phyloP scores from a whole-genome alignment of 2,329 filamentous ascomycete genomes.

The Uncinocarpus reesii region DNA sequence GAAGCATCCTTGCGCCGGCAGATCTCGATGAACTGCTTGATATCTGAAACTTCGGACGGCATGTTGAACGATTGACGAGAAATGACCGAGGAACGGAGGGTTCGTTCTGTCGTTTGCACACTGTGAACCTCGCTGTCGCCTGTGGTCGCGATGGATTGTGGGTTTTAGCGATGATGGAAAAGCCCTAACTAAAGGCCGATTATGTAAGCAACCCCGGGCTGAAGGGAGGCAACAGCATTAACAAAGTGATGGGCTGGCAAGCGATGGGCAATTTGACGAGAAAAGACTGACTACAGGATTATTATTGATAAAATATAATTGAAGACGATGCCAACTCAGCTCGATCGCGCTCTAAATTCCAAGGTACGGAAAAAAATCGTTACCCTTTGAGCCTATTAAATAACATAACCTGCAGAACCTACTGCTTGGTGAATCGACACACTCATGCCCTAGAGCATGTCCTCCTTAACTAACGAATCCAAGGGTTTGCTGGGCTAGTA shows the following conservation, averaged over 20 bases:
- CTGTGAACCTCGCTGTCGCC: conserved; percentile 18
- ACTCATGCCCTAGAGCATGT: background rate
- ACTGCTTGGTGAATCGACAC: conserved; percentile 50
- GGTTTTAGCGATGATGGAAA: conserved; percentile 19
- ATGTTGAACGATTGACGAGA: conserved; percentile 51
- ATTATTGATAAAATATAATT: too few species aligned
- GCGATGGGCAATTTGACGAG: too few species aligned
- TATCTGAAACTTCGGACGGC: conserved; percentile 96
- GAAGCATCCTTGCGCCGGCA: conserved; percentile 98
- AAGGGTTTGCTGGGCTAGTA: conserved; percentile 70
- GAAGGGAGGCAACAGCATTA: too few species aligned
- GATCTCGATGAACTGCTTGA: conserved; percentile 99
- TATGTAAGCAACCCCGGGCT: background rate
- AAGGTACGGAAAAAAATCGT: conserved; percentile 47
- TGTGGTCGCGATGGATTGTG: conserved; percentile 20
- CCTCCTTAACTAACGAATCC: conserved; percentile 21
- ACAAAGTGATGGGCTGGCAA: too few species aligned
- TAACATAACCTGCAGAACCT: conserved; percentile 46
- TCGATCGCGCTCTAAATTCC: conserved; percentile 60
- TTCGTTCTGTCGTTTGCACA: background rate
- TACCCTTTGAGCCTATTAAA: background rate
- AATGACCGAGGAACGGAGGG: background rate
- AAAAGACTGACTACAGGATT: too few species aligned
- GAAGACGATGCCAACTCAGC: conserved; percentile 59
- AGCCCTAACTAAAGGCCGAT: conserved; percentile 16